Conservation (phyloP, 257 asterid genomes). For the Mentha longifolia region DNA sequence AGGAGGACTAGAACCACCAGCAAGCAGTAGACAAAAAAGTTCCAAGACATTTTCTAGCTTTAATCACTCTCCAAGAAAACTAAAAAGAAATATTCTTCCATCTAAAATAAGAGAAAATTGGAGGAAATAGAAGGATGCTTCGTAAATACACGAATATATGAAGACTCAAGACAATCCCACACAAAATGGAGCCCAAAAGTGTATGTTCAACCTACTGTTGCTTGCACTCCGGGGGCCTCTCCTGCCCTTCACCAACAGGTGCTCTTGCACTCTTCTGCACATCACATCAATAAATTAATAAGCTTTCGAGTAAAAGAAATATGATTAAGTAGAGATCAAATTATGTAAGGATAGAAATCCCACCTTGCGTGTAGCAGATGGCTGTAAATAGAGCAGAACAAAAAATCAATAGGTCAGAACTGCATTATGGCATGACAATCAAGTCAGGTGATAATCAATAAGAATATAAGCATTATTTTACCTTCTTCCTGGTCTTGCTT, state of each 20-base stretch:
- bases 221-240: slow-evolving; percentile 90
- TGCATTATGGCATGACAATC: neutral
- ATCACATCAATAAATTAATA: slow-evolving; percentile 3
- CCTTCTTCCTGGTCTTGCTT: slow-evolving; percentile 63
- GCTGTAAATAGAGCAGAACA: slow-evolving; percentile 8
- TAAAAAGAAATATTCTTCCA: slow-evolving; percentile 23
- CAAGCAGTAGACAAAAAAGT: slow-evolving; percentile 18
- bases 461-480: slow-evolving; percentile 16
- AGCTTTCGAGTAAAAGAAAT: slow-evolving; percentile 1
- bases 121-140: slow-evolving; percentile 22
- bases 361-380: slow-evolving; percentile 36
- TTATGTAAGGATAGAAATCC: neutral
- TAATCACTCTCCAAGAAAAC: slow-evolving; percentile 35
- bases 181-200: neutral
- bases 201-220: slow-evolving; percentile 52
- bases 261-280: slow-evolving; percentile 66
- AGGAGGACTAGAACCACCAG: slow-evolving; percentile 19
- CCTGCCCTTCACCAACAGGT: slow-evolving; percentile 61
- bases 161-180: slow-evolving; percentile 15
- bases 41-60: slow-evolving; percentile 26
- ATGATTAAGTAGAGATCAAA: neutral
- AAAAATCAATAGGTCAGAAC: neutral
- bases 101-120: slow-evolving; percentile 28
- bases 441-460: neutral
- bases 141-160: slow-evolving; percentile 34